Conservation (phyloP, 139 green algal genomes). For the Chlamydomonas schloesseri region DNA sequence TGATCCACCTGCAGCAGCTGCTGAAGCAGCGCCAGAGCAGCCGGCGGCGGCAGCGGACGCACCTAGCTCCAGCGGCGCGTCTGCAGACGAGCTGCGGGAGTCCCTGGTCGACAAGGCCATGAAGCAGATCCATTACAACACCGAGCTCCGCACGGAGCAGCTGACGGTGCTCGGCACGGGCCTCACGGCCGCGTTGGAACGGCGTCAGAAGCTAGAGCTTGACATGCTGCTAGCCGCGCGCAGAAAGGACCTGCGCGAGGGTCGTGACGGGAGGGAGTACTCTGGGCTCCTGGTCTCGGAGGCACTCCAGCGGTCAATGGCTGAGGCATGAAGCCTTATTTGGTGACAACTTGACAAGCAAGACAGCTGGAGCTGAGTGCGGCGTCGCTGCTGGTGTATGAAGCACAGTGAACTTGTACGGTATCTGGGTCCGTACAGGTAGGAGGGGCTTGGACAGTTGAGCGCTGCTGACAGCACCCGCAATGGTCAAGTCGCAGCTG, state of each 20-base stretch:
- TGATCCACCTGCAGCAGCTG: neutral
- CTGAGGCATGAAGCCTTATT: neutral
- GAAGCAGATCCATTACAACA: neutral
- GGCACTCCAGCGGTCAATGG: neutral
- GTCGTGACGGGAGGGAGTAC: neutral
- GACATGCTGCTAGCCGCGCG: slow-evolving; percentile 9
- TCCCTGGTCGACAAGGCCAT: neutral
- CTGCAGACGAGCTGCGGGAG: neutral
- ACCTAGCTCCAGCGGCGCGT: neutral
- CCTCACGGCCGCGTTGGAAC: neutral
- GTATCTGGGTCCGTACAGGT: no score
- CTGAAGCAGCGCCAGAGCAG: neutral
- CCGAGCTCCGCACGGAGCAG: neutral
- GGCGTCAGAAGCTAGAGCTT: slow-evolving; percentile 4
- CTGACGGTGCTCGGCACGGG: neutral
- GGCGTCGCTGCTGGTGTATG: no score
- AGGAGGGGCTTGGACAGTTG: no score
- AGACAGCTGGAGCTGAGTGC: no score
- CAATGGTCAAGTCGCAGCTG: no score
- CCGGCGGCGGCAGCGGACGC: neutral
- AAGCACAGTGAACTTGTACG: no score
- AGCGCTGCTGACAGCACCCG: no score
- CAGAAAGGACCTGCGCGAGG: neutral
- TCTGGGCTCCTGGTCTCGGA: slow-evolving; percentile 6
- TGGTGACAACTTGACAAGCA: no score